phyloP scores from a whole-genome alignment of 225 moss, liverwort and hornwort genomes.

The Rhytidiadelphus loreus region DNA sequence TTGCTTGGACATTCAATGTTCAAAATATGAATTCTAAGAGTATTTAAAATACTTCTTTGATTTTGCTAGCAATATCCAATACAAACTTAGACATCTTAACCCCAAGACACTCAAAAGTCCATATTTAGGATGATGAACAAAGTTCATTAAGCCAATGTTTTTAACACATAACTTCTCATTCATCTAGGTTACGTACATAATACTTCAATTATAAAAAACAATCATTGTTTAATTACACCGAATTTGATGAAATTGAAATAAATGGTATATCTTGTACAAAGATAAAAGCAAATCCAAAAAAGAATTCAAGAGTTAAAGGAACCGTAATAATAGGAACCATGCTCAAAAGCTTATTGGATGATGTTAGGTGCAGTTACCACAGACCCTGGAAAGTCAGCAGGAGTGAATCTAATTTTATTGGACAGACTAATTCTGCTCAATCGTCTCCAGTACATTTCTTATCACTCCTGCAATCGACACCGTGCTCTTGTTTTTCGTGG shows the following conservation, averaged over 20 bases:
- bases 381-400: not conserved
- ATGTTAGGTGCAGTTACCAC: no score
- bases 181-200: not conserved
- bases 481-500: no score
- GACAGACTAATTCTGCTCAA: not conserved
- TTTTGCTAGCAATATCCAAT: not conserved
- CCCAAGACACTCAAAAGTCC: no score
- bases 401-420: not conserved
- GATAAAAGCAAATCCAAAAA: not conserved
- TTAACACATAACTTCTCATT: not conserved
- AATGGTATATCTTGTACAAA: not conserved
- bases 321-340: not conserved
- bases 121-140: not conserved
- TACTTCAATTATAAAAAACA: not conserved
- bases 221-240: not conserved
- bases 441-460: not conserved
- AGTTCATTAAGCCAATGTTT: not conserved
- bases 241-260: not conserved
- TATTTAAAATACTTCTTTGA: not conserved
- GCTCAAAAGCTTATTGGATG: not conserved
- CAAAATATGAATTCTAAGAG: not conserved
- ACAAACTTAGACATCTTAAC: not conserved
- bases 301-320: not conserved
- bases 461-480: not conserved
- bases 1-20: not conserved